phyloP scores from a whole-genome alignment of 768 basidiomycete genomes.

The Gautieria morchelliformis region DNA sequence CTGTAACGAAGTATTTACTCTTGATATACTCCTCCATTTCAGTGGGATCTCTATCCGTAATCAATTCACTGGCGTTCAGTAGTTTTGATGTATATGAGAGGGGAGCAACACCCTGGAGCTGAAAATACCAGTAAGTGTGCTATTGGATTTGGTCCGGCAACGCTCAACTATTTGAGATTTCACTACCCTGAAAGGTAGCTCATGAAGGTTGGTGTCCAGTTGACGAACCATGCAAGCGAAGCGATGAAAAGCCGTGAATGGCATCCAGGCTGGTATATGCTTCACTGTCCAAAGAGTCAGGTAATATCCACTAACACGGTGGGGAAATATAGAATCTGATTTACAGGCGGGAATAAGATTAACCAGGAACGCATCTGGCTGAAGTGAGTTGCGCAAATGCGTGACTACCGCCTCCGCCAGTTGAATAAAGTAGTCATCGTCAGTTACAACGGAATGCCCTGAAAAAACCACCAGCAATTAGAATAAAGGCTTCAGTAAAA shows the following conservation, averaged over 20 bases:
- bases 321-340: constrained; percentile 1
- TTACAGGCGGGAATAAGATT: constrained; percentile 35
- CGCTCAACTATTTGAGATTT: constrained; percentile 26
- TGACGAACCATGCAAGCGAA: constrained; percentile 20
- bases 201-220: constrained; percentile 22
- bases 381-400: constrained; percentile 40
- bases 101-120: neutral
- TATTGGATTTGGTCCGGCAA: neutral
- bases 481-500: neutral
- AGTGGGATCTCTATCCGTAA: neutral
- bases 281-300: constrained; percentile 19
- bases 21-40: neutral
- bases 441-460: constrained; percentile 1
- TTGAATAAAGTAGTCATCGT: constrained; percentile 36
- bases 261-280: constrained; percentile 30
- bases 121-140: neutral
- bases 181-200: constrained; percentile 31
- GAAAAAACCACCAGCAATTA: neutral
- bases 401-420: constrained; percentile 43
- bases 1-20: neutral
- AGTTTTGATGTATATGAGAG: neutral
- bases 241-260: constrained; percentile 27
- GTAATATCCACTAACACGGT: no score
- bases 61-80: neutral
- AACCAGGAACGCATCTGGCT: constrained; percentile 44